A percentile compares a stretch with the other conserved stretches of the same genome.
Evolutionary conservation across 2,329 filamentous ascomycete genomes (phyloP).

Genomic region (Fusarium brevicatenulatum): DNA sequence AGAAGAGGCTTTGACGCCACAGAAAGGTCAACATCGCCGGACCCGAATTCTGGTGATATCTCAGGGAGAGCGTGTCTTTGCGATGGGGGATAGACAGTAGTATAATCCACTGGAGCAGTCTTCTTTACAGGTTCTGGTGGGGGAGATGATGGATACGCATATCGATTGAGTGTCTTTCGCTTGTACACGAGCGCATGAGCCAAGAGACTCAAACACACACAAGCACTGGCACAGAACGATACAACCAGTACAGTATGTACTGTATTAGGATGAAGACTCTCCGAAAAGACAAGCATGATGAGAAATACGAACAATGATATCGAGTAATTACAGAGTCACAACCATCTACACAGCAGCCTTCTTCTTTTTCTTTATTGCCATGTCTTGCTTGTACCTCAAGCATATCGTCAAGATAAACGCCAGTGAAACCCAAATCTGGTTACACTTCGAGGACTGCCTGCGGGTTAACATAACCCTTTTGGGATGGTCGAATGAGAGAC

Average conservation of each 20-base stretch:
- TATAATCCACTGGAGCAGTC: slow-evolving; percentile 36
- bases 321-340: background rate
- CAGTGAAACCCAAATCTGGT: slow-evolving; percentile 15
- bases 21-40: slow-evolving; percentile 18
- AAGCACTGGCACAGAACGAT: slow-evolving; percentile 12
- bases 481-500: slow-evolving; percentile 5
- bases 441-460: slow-evolving; percentile 18
- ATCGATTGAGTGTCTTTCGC: slow-evolving; percentile 29
- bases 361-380: slow-evolving; percentile 34
- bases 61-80: slow-evolving; percentile 32
- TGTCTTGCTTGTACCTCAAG: background rate
- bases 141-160: slow-evolving; percentile 13
- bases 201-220: slow-evolving; percentile 27
- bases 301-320: background rate
- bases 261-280: slow-evolving; percentile 7
- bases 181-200: slow-evolving; percentile 30
- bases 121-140: slow-evolving; percentile 32
- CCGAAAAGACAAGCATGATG: slow-evolving; percentile 28
- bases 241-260: slow-evolving; percentile 11
- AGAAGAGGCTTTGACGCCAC: slow-evolving; percentile 41
- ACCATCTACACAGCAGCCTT: slow-evolving; percentile 2
- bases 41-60: background rate
- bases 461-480: slow-evolving; percentile 35
- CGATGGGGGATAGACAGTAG: slow-evolving; percentile 43
- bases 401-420: slow-evolving; percentile 17